Percentiles rank a stretch among this genome's conserved stretches.
Evolutionary conservation across 2,329 filamentous ascomycete species (phyloP).

Genomic region (Pyricularia grisea): DNA sequence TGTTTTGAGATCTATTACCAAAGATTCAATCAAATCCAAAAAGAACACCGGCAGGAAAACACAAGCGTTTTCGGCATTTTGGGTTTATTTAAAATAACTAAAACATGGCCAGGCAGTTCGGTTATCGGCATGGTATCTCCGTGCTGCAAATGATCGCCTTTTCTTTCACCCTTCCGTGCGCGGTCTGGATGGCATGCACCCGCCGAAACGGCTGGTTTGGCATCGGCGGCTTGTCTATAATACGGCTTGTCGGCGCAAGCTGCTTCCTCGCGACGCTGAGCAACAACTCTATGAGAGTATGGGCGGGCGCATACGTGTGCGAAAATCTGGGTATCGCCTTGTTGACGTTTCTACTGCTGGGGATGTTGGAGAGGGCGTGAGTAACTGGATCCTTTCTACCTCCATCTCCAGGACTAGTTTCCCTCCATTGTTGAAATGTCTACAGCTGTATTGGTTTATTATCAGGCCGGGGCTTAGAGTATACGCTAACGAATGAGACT

Average conservation of each 20-base stretch:
- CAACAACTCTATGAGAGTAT: constrained; percentile 11
- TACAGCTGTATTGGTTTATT: not conserved
- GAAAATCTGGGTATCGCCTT: constrained; percentile 19
- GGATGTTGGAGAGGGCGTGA: constrained; percentile 18
- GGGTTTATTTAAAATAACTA: not conserved
- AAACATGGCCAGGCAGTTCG: not conserved
- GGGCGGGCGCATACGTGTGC: constrained; percentile 16
- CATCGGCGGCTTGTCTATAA: constrained; percentile 17
- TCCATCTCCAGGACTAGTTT: not conserved
- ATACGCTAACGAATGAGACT: not conserved
- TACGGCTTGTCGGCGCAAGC: constrained; percentile 19
- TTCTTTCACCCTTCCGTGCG: constrained; percentile 15
- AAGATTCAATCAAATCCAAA: not conserved
- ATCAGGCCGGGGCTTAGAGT: too few species aligned
- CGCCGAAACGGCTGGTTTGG: constrained; percentile 19
- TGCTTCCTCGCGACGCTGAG: constrained; percentile 15
- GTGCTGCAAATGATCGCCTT: constrained; percentile 20
- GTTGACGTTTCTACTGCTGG: constrained; percentile 17
- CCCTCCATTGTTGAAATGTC: not conserved
- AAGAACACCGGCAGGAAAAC: too few species aligned
- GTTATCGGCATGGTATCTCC: constrained; percentile 19
- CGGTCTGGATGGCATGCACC: constrained; percentile 16
- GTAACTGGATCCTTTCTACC: constrained; percentile 5
- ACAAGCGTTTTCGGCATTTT: not conserved
- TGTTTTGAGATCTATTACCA: not conserved